phyloP scores from a whole-genome alignment of 495 filamentous ascomycete genomes.

The Opeltia flavorubescens region DNA sequence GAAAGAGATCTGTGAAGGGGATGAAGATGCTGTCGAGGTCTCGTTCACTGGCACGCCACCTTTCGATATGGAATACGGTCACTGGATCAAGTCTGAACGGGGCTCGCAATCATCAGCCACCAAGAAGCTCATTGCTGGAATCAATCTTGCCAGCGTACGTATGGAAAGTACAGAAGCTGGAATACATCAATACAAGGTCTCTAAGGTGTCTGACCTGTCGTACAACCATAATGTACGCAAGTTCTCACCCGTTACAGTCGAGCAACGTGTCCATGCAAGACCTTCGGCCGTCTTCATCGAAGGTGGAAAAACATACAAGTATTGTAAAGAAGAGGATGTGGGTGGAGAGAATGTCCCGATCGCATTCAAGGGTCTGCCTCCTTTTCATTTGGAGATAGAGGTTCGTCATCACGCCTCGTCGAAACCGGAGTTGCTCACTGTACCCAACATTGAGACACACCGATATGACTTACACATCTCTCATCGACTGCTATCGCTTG shows the following conservation, averaged over 20 bases:
- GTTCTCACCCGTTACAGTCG: slow-evolving; percentile 46
- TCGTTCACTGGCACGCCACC: slow-evolving; percentile 69
- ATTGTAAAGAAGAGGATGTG: slow-evolving; percentile 71
- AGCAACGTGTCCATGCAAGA: slow-evolving; percentile 68
- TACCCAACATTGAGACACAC: slow-evolving; percentile 60
- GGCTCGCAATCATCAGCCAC: slow-evolving; percentile 44
- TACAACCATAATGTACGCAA: slow-evolving; percentile 59
- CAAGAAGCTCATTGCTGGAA: slow-evolving; percentile 56
- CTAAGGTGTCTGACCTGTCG: slow-evolving; percentile 60
- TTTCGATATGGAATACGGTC: slow-evolving; percentile 68
- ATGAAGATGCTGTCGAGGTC: slow-evolving; percentile 76
- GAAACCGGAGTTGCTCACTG: slow-evolving; percentile 62
- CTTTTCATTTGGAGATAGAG: slow-evolving; percentile 78
- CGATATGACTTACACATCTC: slow-evolving; percentile 72
- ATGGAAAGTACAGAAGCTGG: slow-evolving; percentile 78
- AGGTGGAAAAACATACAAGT: slow-evolving; percentile 88
- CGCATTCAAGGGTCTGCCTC: slow-evolving; percentile 63
- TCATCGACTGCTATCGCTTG: slow-evolving; percentile 63
- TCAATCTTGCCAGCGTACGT: slow-evolving; percentile 56
- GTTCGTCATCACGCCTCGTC: slow-evolving; percentile 79
- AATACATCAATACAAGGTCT: slow-evolving; percentile 73
- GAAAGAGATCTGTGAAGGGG: slow-evolving; percentile 82
- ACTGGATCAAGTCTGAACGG: slow-evolving; percentile 48
- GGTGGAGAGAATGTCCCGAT: slow-evolving; percentile 79
- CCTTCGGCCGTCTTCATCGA: slow-evolving; percentile 69